These are phyloP conservation scores for Eimeria sp. DNA, from an alignment of 169 alveolate species.

Conservation along the genomic window DNA sequence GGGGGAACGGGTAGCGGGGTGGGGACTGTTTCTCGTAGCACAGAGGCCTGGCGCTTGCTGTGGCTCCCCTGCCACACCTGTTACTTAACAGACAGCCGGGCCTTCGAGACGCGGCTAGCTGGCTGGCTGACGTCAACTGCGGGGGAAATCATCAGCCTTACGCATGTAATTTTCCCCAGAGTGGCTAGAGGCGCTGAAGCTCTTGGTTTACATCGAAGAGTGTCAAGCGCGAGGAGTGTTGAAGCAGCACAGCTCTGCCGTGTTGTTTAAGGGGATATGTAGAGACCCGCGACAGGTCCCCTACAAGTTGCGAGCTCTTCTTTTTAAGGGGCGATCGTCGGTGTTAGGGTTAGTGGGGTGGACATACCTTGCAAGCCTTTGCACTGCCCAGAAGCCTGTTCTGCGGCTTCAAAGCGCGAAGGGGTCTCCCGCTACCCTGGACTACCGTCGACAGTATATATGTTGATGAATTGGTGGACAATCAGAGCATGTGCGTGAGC, in stretches of 20 bases:
- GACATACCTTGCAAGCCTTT: background rate
- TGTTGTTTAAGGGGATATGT: conserved; percentile 6
- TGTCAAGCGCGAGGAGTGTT: conserved; percentile 6
- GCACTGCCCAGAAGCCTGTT: conserved; percentile 9
- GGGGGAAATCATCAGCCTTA: background rate
- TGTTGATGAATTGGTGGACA: background rate
- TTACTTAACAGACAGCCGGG: background rate
- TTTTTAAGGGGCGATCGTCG: conserved; percentile 16
- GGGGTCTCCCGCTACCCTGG: background rate
- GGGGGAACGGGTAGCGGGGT: background rate
- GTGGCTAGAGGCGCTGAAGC: conserved; percentile 6
- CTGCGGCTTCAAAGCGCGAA: conserved; percentile 10
- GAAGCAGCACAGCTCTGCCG: conserved; percentile 9
- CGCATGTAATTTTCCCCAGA: conserved; percentile 13
- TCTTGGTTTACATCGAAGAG: background rate
- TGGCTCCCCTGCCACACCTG: background rate
- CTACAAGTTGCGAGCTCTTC: conserved; percentile 12
- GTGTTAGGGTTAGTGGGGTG: background rate
- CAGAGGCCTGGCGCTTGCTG: conserved; percentile 10
- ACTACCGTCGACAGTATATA: background rate
- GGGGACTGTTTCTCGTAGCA: background rate
- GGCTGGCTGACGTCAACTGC: background rate
- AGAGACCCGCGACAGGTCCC: conserved; percentile 5
- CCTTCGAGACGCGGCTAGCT: background rate
- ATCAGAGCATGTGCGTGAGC: conserved; percentile 15